Percentiles rank a stretch among this genome's conserved stretches.
phyloP scores from a whole-genome alignment of 768 basidiomycete species.

The Naganishia antarctica region DNA sequence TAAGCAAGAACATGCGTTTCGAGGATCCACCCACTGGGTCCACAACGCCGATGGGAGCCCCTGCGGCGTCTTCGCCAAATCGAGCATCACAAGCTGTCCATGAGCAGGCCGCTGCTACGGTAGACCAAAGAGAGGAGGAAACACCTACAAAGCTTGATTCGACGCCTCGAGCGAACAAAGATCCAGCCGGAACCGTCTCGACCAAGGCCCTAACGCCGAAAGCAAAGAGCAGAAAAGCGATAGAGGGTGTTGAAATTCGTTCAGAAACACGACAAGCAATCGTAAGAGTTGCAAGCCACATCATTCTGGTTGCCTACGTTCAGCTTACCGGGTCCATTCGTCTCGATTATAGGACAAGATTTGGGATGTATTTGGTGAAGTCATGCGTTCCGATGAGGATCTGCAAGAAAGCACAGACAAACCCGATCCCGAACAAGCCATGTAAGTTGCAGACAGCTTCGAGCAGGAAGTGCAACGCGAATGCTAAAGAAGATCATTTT shows the following conservation, averaged over 20 bases:
- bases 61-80: too few species aligned
- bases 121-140: too few species aligned
- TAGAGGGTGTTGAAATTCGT: conserved; percentile 25
- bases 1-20: too few species aligned
- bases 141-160: background rate
- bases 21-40: too few species aligned
- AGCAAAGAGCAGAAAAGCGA: conserved; percentile 12
- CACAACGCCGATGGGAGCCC: too few species aligned
- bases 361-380: conserved; percentile 32
- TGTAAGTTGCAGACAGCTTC: background rate
- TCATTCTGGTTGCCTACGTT: too few species aligned
- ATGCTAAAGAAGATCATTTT: too few species aligned
- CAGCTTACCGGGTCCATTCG: too few species aligned
- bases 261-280: conserved; percentile 11
- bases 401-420: background rate
- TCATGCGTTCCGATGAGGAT: conserved; percentile 29
- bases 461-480: too few species aligned
- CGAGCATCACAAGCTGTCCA: too few species aligned
- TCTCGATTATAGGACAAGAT: conserved; percentile 35
- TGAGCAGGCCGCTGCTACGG: too few species aligned
- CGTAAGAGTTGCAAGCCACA: too few species aligned
- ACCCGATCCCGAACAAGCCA: conserved; percentile 16
- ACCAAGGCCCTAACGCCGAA: background rate
- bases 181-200: background rate
- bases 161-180: background rate